phyloP scores from a whole-genome alignment of 2,329 filamentous ascomycete genomes.

The Triangularia verruculosa region DNA sequence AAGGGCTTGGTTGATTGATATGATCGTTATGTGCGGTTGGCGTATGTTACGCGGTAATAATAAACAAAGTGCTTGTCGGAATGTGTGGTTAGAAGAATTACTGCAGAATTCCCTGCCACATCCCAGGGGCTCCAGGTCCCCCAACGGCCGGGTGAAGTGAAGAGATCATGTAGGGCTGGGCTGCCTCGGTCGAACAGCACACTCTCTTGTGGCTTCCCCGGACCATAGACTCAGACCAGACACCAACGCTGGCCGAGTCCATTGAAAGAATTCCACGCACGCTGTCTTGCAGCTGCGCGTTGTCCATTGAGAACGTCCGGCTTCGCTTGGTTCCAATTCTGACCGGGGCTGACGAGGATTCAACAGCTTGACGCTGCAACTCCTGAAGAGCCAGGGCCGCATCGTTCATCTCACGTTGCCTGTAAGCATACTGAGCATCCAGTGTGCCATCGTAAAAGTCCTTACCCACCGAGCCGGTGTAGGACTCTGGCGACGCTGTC shows the following conservation, averaged over 20 bases:
- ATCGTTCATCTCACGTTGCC: constrained; percentile 47
- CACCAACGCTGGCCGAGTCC: constrained; percentile 31
- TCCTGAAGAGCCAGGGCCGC: constrained; percentile 59
- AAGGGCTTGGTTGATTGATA: constrained; percentile 15
- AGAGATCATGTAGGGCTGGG: constrained; percentile 45
- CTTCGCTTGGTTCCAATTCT: constrained; percentile 55
- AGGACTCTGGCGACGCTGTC: constrained; percentile 57
- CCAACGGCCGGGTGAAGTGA: constrained; percentile 49
- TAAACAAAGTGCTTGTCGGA: constrained; percentile 7
- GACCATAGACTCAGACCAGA: constrained; percentile 40
- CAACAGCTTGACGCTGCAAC: constrained; percentile 48
- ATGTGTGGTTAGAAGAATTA: constrained; percentile 33
- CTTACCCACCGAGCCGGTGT: constrained; percentile 51
- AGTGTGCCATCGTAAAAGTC: constrained; percentile 49
- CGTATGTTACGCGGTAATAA: constrained; percentile 16
- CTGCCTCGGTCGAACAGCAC: constrained; percentile 62
- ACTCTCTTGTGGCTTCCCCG: constrained; percentile 58
- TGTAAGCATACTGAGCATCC: constrained; percentile 29
- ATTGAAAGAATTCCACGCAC: constrained; percentile 60
- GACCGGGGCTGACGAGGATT: constrained; percentile 34
- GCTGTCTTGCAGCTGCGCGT: constrained; percentile 60
- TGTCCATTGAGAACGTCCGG: constrained; percentile 56
- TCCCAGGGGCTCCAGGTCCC: constrained; percentile 55
- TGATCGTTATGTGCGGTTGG: constrained; percentile 21
- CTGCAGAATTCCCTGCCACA: constrained; percentile 65